Evolutionary conservation across 2,329 filamentous ascomycete species (phyloP), one percentile per base, ranked within the genome.

Genomic region (Balansia obtecta): DNA sequence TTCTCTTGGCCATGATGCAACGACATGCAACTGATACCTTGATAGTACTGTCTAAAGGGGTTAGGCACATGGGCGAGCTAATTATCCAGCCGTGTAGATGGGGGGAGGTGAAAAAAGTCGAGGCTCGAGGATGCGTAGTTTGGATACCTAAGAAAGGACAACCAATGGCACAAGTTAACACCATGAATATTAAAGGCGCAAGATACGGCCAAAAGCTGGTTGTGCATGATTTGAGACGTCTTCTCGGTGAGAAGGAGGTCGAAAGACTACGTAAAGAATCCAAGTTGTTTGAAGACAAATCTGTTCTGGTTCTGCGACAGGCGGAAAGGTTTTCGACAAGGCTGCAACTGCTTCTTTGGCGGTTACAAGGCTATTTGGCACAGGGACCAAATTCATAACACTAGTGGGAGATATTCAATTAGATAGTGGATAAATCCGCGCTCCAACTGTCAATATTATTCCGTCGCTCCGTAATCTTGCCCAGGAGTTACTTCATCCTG

Each of bases 301-400:
- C 62, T 9, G 61, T 74, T 18, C 67, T 72, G 48, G 63, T 79
- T 52, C 57, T 79, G 49, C 63, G 58, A 45, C 58, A 61, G 63
- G 53, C 66, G 64, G 56, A 64, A 57, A 53, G 55, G 43, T 63
- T 66, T 38, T 74, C 72, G 8, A 59, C 68, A 20, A 61, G 67
- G 13, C 46, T 79, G 44, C 75, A 79, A 60, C 51, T 71, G 50
- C 66, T 71, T 49, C 65, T 83, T 8, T 83, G 79, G 79, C 75
- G 72, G 53, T 60, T 83, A 9, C 75, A 82, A 53, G 77, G 77
- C 1, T 83, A 77, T 56, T 45, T 79, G 20, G 58, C 57, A 15
- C 46, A 55, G 20, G 37, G 13, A 38, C 2, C 30, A 15, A 8
- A 6, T 11, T 32, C 15, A 3, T 39, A 34, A 48, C 15, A 6